Evolutionary conservation across 2,329 filamentous ascomycete species (phyloP).

Genomic region (Epichloe glyceriae): DNA sequence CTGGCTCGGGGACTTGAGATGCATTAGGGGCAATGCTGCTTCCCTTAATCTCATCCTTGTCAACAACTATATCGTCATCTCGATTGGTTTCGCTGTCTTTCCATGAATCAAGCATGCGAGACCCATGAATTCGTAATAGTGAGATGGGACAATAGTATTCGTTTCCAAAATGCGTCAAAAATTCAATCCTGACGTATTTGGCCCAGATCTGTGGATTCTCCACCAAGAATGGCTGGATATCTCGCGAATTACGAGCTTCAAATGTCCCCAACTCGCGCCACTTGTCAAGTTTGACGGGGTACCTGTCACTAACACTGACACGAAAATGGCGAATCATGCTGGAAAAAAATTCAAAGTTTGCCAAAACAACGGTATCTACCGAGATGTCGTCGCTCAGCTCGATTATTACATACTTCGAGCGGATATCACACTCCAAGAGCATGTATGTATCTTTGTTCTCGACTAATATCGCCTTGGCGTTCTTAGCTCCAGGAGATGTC

Average conservation of each 20-base stretch:
- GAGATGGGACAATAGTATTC: conserved; percentile 95
- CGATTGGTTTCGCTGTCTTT: conserved; percentile 63
- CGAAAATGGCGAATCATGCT: conserved; percentile 88
- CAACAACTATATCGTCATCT: conserved; percentile 44
- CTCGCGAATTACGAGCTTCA: conserved; percentile 81
- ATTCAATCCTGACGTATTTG: conserved; percentile 82
- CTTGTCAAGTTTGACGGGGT: conserved; percentile 81
- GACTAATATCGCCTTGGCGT: conserved; percentile 74
- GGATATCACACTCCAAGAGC: conserved; percentile 75
- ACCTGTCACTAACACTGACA: conserved; percentile 86
- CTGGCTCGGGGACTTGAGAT: not conserved
- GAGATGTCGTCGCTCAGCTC: conserved; percentile 80
- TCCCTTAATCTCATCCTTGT: conserved; percentile 10
- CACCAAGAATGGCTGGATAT: conserved; percentile 90
- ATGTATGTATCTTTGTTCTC: conserved; percentile 99
- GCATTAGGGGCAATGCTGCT: not conserved
- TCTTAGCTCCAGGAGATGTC: conserved; percentile 75
- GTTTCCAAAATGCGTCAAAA: conserved; percentile 85
- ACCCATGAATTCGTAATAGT: conserved; percentile 81
- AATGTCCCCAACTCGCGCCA: conserved; percentile 85
- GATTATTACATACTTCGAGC: conserved; percentile 88
- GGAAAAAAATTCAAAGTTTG: conserved; percentile 98
- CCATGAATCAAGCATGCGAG: conserved; percentile 89
- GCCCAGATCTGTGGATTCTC: conserved; percentile 94
- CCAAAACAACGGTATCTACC: conserved; percentile 91